Evolutionary conservation across 306 rosid species (phyloP).

Genomic region (Potentilla sterilis): DNA sequence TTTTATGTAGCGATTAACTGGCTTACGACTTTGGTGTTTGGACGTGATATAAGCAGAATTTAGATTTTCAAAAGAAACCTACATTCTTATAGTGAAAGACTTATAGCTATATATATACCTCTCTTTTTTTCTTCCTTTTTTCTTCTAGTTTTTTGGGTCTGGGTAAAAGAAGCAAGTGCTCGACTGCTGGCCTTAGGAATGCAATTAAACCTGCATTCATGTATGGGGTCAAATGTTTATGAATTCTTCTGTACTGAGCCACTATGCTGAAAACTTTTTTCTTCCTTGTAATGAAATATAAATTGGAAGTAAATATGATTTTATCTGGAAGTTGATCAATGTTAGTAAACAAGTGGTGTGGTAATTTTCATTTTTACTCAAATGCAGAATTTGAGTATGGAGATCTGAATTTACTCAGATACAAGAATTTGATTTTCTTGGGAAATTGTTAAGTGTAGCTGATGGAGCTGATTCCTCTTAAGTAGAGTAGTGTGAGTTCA

Average conservation of each 20-base stretch:
- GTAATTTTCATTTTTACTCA: too few relatives aligned
- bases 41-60: conserved; percentile 92
- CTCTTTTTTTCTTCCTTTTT: background rate
- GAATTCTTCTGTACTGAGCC: background rate
- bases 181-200: background rate
- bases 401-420: conserved; percentile 4
- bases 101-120: background rate
- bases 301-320: background rate
- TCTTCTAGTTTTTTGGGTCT: background rate
- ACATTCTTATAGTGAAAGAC: background rate
- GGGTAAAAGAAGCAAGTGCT: background rate
- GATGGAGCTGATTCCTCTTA: conserved; percentile 48
- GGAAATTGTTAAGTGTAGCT: conserved; percentile 51
- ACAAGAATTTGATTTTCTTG: conserved; percentile 19
- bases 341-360: background rate
- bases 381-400: background rate
- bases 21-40: conserved; percentile 84
- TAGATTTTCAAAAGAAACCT: conserved; percentile 38
- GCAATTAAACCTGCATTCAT: background rate
- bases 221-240: background rate
- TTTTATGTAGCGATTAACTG: conserved; percentile 92
- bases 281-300: background rate
- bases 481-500: conserved; percentile 71
- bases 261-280: background rate
- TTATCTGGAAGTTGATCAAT: background rate